Conservation (phyloP, 768 basidiomycete species). For the Fomitopsis pulvina region DNA sequence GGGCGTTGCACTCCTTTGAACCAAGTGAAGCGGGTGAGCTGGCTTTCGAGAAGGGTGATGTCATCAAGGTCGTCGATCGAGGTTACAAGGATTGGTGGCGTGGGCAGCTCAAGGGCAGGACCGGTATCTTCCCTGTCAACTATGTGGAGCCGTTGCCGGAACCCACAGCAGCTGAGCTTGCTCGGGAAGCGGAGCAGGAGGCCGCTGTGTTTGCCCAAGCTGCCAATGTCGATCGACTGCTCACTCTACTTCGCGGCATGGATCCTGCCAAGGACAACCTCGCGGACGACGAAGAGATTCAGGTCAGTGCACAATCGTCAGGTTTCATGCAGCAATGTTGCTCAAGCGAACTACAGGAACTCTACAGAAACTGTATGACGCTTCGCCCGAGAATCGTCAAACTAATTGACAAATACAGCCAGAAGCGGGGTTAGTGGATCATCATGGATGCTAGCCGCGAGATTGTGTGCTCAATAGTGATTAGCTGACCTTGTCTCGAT, state of each 20-base stretch:
- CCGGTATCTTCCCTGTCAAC: conserved; percentile 95
- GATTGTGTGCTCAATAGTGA: conserved; percentile 1
- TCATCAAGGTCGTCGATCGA: conserved; percentile 92
- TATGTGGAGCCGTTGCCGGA: conserved; percentile 91
- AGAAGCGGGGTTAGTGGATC: conserved; percentile 59
- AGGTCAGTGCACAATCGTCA: conserved; percentile 34
- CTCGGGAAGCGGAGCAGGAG: conserved; percentile 81
- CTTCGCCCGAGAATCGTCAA: conserved; percentile 93
- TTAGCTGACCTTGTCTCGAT: conserved; percentile 89
- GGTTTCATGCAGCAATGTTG: conserved; percentile 3
- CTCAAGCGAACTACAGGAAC: conserved; percentile 45
- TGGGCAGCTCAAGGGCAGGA: conserved; percentile 82
- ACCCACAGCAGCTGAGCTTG: conserved; percentile 68
- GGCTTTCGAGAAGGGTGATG: conserved; percentile 85
- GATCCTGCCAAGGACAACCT: conserved; percentile 77
- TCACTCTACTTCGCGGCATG: conserved; percentile 65
- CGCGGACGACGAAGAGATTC: conserved; percentile 88
- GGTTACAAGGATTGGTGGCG: conserved; percentile 98
- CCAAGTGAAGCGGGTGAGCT: conserved; percentile 87
- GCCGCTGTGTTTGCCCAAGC: conserved; percentile 84
- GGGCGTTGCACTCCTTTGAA: conserved; percentile 84
- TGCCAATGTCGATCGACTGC: conserved; percentile 73
- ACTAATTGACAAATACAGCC: conserved; percentile 94
- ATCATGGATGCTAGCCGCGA: conserved; percentile 6
- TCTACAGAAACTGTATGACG: conserved; percentile 86